Percentiles rank a stretch among this genome's conserved stretches.
Conservation (phyloP, 768 basidiomycete species). For the Cystobasidiopsis lactophilus region DNA sequence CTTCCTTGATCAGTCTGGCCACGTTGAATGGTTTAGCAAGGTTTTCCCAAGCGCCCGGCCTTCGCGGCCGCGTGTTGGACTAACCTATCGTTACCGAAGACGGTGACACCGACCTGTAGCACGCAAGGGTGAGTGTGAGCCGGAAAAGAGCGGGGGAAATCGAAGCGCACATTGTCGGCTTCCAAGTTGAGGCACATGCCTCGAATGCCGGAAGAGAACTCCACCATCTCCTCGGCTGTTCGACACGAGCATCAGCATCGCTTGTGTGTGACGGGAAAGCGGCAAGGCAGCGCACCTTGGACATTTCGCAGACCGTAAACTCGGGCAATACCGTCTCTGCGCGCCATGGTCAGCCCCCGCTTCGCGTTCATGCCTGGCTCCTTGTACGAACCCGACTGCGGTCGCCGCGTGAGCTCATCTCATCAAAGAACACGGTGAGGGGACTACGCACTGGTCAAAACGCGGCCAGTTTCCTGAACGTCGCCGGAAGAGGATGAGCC, state of each 20-base stretch:
- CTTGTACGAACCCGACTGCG: no score
- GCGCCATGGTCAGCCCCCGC: not conserved
- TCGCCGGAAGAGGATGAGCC: slow-evolving; percentile 75
- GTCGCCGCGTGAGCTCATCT: not conserved
- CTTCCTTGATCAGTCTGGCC: slow-evolving; percentile 97
- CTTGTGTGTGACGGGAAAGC: not conserved
- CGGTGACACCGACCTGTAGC: slow-evolving; percentile 81
- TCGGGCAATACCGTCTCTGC: slow-evolving; percentile 77
- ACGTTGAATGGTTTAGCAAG: slow-evolving; percentile 35
- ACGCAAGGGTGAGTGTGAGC: not conserved
- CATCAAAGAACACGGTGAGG: not conserved
- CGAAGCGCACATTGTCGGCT: slow-evolving; percentile 38
- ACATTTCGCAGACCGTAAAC: not conserved
- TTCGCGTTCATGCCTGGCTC: no score
- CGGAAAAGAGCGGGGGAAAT: not conserved
- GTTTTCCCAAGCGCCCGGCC: not conserved
- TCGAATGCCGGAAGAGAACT: slow-evolving; percentile 98
- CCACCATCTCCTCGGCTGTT: slow-evolving; percentile 95
- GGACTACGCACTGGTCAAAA: slow-evolving; percentile 36
- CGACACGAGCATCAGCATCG: not conserved
- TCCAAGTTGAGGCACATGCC: slow-evolving; percentile 99
- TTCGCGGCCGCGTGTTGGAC: not conserved
- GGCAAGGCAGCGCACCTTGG: not conserved
- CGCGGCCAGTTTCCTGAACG: slow-evolving; percentile 97
- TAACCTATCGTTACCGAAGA: slow-evolving; percentile 42